phyloP scores from a whole-genome alignment of 495 filamentous ascomycete genomes.

The Trichodelitschia bisporula region DNA sequence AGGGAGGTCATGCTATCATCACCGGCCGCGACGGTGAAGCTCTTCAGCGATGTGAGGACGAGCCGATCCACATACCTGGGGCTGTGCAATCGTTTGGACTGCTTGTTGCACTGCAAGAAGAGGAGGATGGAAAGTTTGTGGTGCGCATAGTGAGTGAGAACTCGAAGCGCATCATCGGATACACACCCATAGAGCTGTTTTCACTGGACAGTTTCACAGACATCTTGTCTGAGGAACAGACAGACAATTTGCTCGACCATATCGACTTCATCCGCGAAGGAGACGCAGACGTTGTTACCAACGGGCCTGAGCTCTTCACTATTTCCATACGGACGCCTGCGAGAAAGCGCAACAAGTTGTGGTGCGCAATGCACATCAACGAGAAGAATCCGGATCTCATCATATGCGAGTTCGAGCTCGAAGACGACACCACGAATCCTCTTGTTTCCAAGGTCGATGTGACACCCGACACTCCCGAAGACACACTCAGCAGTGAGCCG shows the following conservation, averaged over 20 bases:
- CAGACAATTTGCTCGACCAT: constrained; percentile 62
- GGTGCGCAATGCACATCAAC: constrained; percentile 72
- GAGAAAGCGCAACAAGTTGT: constrained; percentile 36
- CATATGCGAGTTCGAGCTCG: constrained; percentile 81
- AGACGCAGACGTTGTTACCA: constrained; percentile 38
- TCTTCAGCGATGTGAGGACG: constrained; percentile 69
- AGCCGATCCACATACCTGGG: constrained; percentile 78
- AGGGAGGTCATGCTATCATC: constrained; percentile 65
- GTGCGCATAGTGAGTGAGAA: constrained; percentile 81
- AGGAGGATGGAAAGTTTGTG: constrained; percentile 35
- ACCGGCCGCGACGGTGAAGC: constrained; percentile 47
- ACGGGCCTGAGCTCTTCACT: constrained; percentile 74
- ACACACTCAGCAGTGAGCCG: constrained; percentile 46
- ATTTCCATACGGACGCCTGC: constrained; percentile 35
- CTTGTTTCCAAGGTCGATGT: constrained; percentile 30
- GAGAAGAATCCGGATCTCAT: constrained; percentile 38
- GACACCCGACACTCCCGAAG: constrained; percentile 35
- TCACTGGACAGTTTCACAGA: constrained; percentile 48
- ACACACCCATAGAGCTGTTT: constrained; percentile 58
- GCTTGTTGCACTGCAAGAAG: constrained; percentile 52
- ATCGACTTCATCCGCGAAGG: constrained; percentile 70
- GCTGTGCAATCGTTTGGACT: constrained; percentile 74
- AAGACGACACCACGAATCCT: constrained; percentile 55
- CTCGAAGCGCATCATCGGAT: constrained; percentile 48
- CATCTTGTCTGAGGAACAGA: constrained; percentile 60